Evolutionary conservation across 2,329 filamentous ascomycete genomes (phyloP), one percentile per base, ranked within the genome.

Genomic region (Neopestalotiopsis rosae): DNA sequence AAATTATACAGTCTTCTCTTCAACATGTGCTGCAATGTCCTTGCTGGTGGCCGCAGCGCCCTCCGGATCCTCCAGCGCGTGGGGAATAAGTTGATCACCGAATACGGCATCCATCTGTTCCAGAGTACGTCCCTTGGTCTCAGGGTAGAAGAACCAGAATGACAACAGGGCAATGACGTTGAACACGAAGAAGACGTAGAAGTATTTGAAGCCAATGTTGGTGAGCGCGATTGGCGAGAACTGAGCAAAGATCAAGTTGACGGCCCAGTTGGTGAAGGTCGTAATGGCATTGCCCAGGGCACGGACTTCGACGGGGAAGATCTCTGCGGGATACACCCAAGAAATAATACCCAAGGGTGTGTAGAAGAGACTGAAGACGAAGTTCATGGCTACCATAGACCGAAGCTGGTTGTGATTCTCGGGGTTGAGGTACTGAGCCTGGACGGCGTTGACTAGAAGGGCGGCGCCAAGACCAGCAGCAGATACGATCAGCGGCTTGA

Each of bases 401-500:
- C 62, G 40, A 9, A 65, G 62, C 40, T 52, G 62, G 17, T 49
- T 65, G 38, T 30, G n/a, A 38, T 65, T 65, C 10, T 65, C 17
- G 20, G n/a, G 20, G 62, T 65, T 64, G 10, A 65, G 30, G n/a
- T 52, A 49, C 9, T 65, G 62, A 24, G 62, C 62, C 28, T 65
- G 62, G 3, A 65, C 62, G 28, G 62, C 62, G 20, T 65, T 65
- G 13, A 65, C 58, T 1, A 61, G 59, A 20, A 79, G 73, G 1
- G 74, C 70, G 13, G 74, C 73, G 3, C 61, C 75, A 5, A 78
- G 70, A 7, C 73, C 73, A n/a, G 69, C 71, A 7, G 80, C 80
- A 5, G 79, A 80, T 45, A 79, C 79, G 64, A 87, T 82, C 9
- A 87, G 78, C 1, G 85, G 80, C 73, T 84, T 86, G 62, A 86